Evolutionary conservation across 129 eudicot genomes (phyloP).

Genomic region (Centrapalus pauciflorus): DNA sequence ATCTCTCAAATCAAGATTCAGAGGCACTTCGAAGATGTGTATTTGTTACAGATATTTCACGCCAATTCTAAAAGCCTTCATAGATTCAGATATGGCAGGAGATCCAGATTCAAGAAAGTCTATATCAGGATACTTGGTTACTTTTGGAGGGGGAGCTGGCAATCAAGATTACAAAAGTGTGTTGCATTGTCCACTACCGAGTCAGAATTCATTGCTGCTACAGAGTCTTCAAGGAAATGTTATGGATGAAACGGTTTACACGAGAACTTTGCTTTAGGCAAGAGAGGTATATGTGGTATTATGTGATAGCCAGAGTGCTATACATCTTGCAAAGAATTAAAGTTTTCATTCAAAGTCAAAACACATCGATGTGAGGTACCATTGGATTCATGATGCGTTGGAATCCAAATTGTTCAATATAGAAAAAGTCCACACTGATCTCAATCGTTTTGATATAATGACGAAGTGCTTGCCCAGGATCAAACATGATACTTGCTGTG

Average conservation of each 20-base stretch:
- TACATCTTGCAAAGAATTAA: background rate
- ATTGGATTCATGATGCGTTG: too few relatives aligned
- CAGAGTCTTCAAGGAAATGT: background rate
- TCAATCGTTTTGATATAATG: background rate
- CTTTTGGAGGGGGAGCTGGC: background rate
- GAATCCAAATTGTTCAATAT: too few relatives aligned
- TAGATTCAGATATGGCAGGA: background rate
- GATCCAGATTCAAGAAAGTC: background rate
- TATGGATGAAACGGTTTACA: too few relatives aligned
- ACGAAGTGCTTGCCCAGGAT: background rate
- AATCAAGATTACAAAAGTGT: background rate
- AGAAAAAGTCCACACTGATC: too few relatives aligned
- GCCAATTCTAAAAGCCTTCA: background rate
- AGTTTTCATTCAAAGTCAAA: background rate
- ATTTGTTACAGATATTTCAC: background rate
- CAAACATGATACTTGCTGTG: background rate
- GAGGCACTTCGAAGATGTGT: background rate
- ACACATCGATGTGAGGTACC: too few relatives aligned
- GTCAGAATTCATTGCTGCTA: background rate
- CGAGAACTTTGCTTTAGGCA: too few relatives aligned
- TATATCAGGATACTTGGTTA: background rate
- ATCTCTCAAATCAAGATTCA: too few relatives aligned
- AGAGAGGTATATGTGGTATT: too few relatives aligned
- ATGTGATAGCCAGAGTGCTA: too few relatives aligned
- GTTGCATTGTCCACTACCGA: background rate